Evolutionary conservation across 495 filamentous ascomycete genomes (phyloP), one percentile per base, ranked within the genome.

Genomic region (Clavariopsis aquatica): DNA sequence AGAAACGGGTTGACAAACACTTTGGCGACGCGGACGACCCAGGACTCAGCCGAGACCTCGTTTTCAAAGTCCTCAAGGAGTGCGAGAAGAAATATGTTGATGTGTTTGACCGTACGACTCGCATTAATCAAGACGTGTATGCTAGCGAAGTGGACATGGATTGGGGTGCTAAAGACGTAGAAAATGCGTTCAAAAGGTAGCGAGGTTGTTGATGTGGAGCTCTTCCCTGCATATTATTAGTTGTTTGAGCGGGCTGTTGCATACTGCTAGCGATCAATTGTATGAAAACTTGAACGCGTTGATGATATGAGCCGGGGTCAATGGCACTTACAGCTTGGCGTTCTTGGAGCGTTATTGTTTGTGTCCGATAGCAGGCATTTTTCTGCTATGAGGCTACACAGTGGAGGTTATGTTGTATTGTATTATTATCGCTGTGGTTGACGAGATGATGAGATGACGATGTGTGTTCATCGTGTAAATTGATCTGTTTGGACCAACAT

Each of bases 1-100:
- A 86, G 73, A 95, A 94, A 77, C 82, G 93, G 28, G 89, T 98
- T 3, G 92, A 97, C 76, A 98, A 98, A 75, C 93, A 98, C 75
- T 97, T 97, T 76, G 91, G 89, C 23, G 91, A 94, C 46, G 90
- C 86, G 4, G 91, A 93, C 65, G 90, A 93, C 66, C 83, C 77
- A 19, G 79, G 77, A n/a, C 73, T 90, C 43, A 87, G 83, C 68
- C 80, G 84, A 15, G 84, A 83, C 38, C 77, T 98, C 29, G 90
- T 96, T 45, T 77, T 78, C 34, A 87, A 89, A 74, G 91, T 98
- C 53, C 74, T 89, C n/a, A 84, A 83, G 67, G 89, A 88, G 74
- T 93, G 91, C 69, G 91, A 95, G 79, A 78, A 75, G 47, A 88
- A 85, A 55, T 97, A 96, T 74, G 82, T 84, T 43, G 82, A 88